Conservation (phyloP, 768 basidiomycete genomes). For the Hypholoma sublateritium region DNA sequence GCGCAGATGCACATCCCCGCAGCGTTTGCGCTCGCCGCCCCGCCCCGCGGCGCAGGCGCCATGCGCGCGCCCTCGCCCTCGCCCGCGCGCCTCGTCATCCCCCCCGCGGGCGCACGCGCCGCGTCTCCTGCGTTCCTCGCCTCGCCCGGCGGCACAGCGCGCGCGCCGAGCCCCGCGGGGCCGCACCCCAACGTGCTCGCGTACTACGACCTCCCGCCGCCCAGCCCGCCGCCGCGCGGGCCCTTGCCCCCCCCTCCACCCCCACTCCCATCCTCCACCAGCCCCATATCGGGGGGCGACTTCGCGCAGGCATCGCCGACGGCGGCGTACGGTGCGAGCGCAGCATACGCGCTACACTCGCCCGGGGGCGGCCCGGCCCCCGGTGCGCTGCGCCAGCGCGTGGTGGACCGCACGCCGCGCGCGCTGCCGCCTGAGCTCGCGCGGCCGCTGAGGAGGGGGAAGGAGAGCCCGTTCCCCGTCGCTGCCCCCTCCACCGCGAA, state of each 20-base stretch:
- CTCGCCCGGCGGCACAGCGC: too few relatives aligned
- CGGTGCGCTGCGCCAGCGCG: conserved; percentile 21
- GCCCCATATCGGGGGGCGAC: conserved; percentile 1
- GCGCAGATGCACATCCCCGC: too few relatives aligned
- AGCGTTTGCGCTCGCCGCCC: too few relatives aligned
- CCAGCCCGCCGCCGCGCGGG: conserved; percentile 47
- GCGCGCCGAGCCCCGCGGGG: neutral
- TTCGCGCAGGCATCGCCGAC: too few relatives aligned
- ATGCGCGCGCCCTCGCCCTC: too few relatives aligned
- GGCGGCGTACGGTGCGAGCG: too few relatives aligned
- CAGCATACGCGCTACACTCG: conserved; percentile 1
- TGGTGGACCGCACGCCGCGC: conserved; percentile 18
- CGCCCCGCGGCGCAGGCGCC: too few relatives aligned
- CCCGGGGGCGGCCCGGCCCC: conserved; percentile 15
- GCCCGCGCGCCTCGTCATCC: too few relatives aligned
- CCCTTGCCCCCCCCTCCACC: conserved; percentile 36
- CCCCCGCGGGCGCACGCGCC: too few relatives aligned
- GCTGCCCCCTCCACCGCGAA: conserved; percentile 20
- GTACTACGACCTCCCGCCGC: conserved; percentile 50
- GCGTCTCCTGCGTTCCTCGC: too few relatives aligned
- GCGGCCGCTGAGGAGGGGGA: conserved; percentile 39
- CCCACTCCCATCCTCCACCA: neutral
- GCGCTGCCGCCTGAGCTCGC: conserved; percentile 13
- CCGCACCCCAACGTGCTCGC: conserved; percentile 40
- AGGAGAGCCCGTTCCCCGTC: conserved; percentile 49